Evolutionary conservation across 2,329 filamentous ascomycete genomes (phyloP).

Genomic region (Fusarium floridanum): DNA sequence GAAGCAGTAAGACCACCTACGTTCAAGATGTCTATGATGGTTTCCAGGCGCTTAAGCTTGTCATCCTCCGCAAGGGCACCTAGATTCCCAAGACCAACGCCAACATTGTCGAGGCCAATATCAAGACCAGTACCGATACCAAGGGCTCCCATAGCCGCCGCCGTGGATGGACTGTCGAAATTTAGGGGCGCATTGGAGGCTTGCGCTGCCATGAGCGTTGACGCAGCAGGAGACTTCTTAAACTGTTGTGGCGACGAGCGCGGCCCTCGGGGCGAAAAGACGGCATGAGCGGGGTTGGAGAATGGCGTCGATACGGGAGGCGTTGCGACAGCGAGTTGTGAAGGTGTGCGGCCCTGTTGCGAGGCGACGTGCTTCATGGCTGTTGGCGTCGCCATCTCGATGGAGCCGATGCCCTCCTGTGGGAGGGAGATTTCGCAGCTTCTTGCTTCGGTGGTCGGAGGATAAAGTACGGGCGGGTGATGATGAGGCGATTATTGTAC

Average conservation of each 20-base stretch:
- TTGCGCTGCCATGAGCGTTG: constrained; percentile 63
- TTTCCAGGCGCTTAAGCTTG: constrained; percentile 66
- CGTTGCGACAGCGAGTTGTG: constrained; percentile 68
- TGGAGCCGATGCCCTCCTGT: constrained; percentile 25
- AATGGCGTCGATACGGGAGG: constrained; percentile 77
- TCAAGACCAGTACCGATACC: constrained; percentile 65
- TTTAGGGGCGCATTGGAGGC: constrained; percentile 62
- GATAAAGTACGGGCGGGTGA: not conserved
- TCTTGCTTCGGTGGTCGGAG: not conserved
- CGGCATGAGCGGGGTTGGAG: constrained; percentile 68
- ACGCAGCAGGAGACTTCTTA: constrained; percentile 72
- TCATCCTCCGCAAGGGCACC: constrained; percentile 64
- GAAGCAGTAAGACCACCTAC: constrained; percentile 50
- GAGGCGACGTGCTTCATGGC: constrained; percentile 61
- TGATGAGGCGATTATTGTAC: not conserved
- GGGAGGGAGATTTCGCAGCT: constrained; percentile 17
- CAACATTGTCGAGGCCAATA: constrained; percentile 65
- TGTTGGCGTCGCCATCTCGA: constrained; percentile 63
- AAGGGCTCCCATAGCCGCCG: constrained; percentile 70
- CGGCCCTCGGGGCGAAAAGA: constrained; percentile 69
- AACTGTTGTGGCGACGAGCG: constrained; percentile 74
- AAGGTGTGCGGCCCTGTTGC: constrained; percentile 61
- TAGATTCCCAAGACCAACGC: constrained; percentile 60
- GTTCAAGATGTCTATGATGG: constrained; percentile 63
- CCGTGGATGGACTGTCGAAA: constrained; percentile 75